Evolutionary conservation across 306 rosid species (phyloP), one percentile per base, ranked within the genome.

Genomic region (Cicer chorassanicum): DNA sequence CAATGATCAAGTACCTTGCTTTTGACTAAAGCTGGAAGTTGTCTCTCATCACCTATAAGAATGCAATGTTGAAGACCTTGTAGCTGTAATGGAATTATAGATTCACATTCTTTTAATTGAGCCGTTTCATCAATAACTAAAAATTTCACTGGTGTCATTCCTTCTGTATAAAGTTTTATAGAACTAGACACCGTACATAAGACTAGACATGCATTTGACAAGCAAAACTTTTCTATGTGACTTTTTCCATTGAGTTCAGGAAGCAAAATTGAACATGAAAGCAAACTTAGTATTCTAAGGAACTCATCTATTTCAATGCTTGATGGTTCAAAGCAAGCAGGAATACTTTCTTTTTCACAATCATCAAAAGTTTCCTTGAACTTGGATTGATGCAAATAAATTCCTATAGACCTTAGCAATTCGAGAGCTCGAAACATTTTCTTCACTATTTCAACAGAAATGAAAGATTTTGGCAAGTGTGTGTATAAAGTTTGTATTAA

Each of bases 51-150:
- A 6, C 89, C 88, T 11, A 85, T 73, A 1, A 89, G 82, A 14
- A 85, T 65, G 3, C 84, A 82, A 64, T 72, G 71, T 2, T 72
- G 49, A 2, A 81, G 43, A 2, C 86, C 89, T 6, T 81, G 71
- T 0, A 87, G 80, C 70, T 79, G 88, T 56, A 87, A 59, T 0
- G 91, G 89, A 46, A 89, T 77, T 0, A 77, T 49, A 1, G 90
- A 86, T 53, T 89, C 93, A 21, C 90, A 86, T 36, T 86, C 93
- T 59, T 83, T 89, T 0, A 89, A 63, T 13, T 84, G 86, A 0
- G 88, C 91, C 1, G 88, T 88, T 61, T 89, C 94, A 66, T 89
- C 91, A 13, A 89, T 80, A 0, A 87, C 82, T 61, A 87, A 15
- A 60, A 79, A 77, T 13, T 76, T 74, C 1, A 85, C 36, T 10